Percentiles rank a stretch among this genome's conserved stretches.
Evolutionary conservation across 768 basidiomycete genomes (phyloP).

Genomic region (Mycena kentingensis): DNA sequence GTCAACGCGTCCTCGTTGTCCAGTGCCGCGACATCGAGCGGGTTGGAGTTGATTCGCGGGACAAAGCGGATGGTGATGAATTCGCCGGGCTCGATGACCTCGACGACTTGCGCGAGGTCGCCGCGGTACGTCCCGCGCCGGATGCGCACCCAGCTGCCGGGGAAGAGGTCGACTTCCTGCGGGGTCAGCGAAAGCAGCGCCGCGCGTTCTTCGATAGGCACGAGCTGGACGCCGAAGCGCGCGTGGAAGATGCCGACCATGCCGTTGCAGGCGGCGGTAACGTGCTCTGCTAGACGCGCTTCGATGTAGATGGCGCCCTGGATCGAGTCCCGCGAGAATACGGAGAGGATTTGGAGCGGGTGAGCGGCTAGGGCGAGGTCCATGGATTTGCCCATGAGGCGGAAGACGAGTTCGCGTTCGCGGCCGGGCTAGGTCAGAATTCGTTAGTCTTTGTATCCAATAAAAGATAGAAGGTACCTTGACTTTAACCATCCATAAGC

Average conservation of each 20-base stretch:
- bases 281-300: slow-evolving; percentile 83
- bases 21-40: slow-evolving; percentile 70
- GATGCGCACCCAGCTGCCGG: slow-evolving; percentile 94
- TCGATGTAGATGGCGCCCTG: slow-evolving; percentile 97
- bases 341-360: slow-evolving; percentile 86
- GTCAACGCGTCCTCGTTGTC: slow-evolving; percentile 64
- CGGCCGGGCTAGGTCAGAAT: slow-evolving; percentile 67
- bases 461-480: slow-evolving; percentile 55
- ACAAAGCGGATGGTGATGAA: slow-evolving; percentile 91
- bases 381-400: slow-evolving; percentile 91
- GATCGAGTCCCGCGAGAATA: slow-evolving; percentile 94
- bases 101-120: slow-evolving; percentile 94
- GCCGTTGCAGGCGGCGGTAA: slow-evolving; percentile 80
- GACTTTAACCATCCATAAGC: slow-evolving; percentile 92
- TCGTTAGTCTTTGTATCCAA: not conserved
- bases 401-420: slow-evolving; percentile 91
- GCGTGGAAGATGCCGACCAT: slow-evolving; percentile 90
- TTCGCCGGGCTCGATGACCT: slow-evolving; percentile 90
- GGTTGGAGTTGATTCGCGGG: slow-evolving; percentile 95
- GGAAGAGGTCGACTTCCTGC: slow-evolving; percentile 79
- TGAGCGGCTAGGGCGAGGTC: slow-evolving; percentile 76
- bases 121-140: slow-evolving; percentile 92
- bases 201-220: slow-evolving; percentile 98
- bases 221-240: slow-evolving; percentile 76
- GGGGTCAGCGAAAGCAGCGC: slow-evolving; percentile 94